Evolutionary conservation across 306 rosid species (phyloP), one percentile per base, ranked within the genome.

Genomic region (Glycine tomentella): DNA sequence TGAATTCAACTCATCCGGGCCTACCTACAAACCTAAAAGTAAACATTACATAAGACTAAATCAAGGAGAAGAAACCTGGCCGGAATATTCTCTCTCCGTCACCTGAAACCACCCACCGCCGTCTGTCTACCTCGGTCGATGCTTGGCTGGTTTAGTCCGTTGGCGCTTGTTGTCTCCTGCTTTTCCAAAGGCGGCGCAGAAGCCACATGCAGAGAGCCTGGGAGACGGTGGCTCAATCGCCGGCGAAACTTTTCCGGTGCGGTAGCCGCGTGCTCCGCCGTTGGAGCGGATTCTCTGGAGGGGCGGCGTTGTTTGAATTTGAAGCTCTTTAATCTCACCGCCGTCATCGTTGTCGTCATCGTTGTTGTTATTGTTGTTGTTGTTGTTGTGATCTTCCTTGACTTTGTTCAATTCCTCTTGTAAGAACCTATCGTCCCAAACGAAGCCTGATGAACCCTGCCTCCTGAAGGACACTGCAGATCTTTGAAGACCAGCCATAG

Each of bases 181-280:
- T 81, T 91, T 93, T 15, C 90, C 85, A 31, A 93, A 93, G 44
- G 87, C 92, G 42, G 84, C 34, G 75, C 98, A 93, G 36, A 79
- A 83, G 0, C 98, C 97, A 45, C 94, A 93, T 1, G 89, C 90
- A 2, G 97, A 90, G 45, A 93, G 90, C 79, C 84, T 89, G 0
- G 98, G 98, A 52, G 95, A 91, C 13, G 93, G 95, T 3, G 98
- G 98, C 44, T 93, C 98, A 7, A 90, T 84, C 7, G 95, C 91
- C 84, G 93, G 93, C 2, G 88, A 69, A 0, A 86, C 91, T 53
- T 84, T 92, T 0, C 91, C 98, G 38, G 95, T 87, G 3, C 93
- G 87, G 87, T 85, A 83, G 25, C 82, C 87, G 0, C 95, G 87
- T 11, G 75, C 83, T 63, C 81, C 94, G 10, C 84, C 91, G 87